Evolutionary conservation across 345 rosid species (phyloP), one percentile per base, ranked within the genome.

Genomic region (Boechera divaricarpa): DNA sequence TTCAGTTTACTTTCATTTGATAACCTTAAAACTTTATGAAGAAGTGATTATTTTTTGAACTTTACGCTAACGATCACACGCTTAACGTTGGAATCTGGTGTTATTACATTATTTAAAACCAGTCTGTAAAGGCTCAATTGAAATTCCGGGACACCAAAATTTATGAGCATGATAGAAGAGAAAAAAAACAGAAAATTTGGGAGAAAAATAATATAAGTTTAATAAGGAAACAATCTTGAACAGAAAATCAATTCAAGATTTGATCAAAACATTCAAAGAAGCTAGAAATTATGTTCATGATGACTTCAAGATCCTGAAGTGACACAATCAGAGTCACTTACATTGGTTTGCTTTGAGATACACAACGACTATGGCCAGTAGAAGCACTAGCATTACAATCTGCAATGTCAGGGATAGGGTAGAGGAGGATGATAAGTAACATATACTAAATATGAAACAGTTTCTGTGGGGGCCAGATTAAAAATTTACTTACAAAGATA

Each of bases 311-410:
- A 47, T 32, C 48, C 52, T 13, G 28, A 57, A 7, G 16, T 35
- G 35, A 5, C 11, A 47, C 18, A 59, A 24, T 60, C 0, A 58
- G 53, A n/a, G 24, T 32, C 63, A 51, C 56, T 58, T 69, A 10
- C 56, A 52, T 54, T 66, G 74, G 32, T 69, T 61, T 31, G 78
- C 55, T 15, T 55, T 71, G 76, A 74, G 83, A 79, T 83, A 76
- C 0, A 76, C 70, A 5, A 81, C 70, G 68, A 85, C 10, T 44
- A 85, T 74, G 48, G 89, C 83, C 81, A 87, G 32, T 33, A 83
- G 15, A 31, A 86, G 59, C 68, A 87, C 62, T 29, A 83, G 44
- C 15, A 87, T 45, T 35, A 73, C 39, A 42, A 79, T 67, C 96
- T 90, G 86, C 75, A 83, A 31, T 64, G 4, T 31, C 8, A 55